phyloP scores from a whole-genome alignment of 805 yeast species.

The Zygosaccharomyces gambellarensis region DNA sequence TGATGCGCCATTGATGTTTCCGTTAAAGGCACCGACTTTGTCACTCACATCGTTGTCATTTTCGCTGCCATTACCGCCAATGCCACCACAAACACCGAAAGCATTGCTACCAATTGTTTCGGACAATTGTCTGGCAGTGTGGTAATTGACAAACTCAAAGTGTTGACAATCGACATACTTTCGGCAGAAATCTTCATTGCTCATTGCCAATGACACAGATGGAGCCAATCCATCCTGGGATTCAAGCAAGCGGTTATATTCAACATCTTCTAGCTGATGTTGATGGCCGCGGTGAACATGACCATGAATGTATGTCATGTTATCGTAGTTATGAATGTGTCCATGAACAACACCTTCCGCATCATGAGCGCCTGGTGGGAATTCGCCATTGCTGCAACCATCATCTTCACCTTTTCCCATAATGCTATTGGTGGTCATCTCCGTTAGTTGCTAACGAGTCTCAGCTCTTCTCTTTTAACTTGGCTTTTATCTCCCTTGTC shows the following conservation, averaged over 20 bases:
- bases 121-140: conserved; percentile 16
- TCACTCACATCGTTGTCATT: too few species aligned
- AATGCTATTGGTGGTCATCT: conserved; percentile 3
- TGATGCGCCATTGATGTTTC: not conserved
- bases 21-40: not conserved
- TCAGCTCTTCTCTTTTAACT: not conserved
- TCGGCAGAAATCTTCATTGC: conserved; percentile 9
- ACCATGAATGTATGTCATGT: conserved; percentile 63
- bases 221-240: not conserved
- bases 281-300: conserved; percentile 46
- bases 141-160: conserved; percentile 40
- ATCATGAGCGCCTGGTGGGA: not conserved
- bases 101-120: not conserved
- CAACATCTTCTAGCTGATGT: not conserved
- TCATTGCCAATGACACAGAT: not conserved
- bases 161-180: conserved; percentile 37
- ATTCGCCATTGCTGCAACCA: not conserved
- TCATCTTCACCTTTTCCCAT: not conserved
- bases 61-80: not conserved
- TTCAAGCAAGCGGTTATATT: not conserved
- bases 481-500: not conserved
- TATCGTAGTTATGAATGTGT: conserved; percentile 58
- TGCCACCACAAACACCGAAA: not conserved
- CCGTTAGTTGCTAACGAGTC: not conserved
- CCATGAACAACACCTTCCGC: conserved; percentile 60